Evolutionary conservation across 2,329 filamentous ascomycete species (phyloP), one percentile per base, ranked within the genome.

Genomic region (Albophoma yamanashiensis): DNA sequence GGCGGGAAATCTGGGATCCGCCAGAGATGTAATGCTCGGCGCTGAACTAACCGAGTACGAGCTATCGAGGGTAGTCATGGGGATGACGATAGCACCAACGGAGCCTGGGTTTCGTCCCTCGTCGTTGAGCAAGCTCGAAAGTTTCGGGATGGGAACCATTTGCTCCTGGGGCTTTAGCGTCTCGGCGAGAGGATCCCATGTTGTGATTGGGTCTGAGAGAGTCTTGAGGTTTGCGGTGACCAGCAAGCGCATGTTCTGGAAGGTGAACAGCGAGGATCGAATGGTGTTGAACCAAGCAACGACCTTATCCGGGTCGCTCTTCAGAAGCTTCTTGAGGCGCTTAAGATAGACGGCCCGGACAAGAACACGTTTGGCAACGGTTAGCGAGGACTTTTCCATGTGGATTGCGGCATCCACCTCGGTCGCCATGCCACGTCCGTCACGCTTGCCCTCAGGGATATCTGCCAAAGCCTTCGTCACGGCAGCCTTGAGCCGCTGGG

Each of bases 61-160:
- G 52, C 90, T 95, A 75, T 99, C 94, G 58, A 97, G 88, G 0
- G 92, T 89, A 0, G 91, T 85, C 86, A 99, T 94, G 20, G 94
- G 92, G 27, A 97, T 84, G 59, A 99, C 83, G 65, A 91, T 88
- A 39, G 88, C 85, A 39, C 85, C 85, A 42, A 89, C 80, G 6
- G 84, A 83, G 17, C 94, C 94, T 0, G 92, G 89, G 8, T 83
- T 84, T 58, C 82, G 81, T 20, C 92, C 94, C 59, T 90, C 85
- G 0, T 84, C 79, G 64, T 85, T 95, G 59, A 96, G 84, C n/a
- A 91, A 80, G 45, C 84, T 82, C 58, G 83, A 80, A 11, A 87
- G 84, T 64, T 86, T 83, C 61, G 88, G 84, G 56, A 97, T 87
- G 1, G 90, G 87, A 17, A 85, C 79, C 59, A 95, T 79, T 0